Conservation (phyloP, 495 filamentous ascomycete species). For the Xylaria sp. region DNA sequence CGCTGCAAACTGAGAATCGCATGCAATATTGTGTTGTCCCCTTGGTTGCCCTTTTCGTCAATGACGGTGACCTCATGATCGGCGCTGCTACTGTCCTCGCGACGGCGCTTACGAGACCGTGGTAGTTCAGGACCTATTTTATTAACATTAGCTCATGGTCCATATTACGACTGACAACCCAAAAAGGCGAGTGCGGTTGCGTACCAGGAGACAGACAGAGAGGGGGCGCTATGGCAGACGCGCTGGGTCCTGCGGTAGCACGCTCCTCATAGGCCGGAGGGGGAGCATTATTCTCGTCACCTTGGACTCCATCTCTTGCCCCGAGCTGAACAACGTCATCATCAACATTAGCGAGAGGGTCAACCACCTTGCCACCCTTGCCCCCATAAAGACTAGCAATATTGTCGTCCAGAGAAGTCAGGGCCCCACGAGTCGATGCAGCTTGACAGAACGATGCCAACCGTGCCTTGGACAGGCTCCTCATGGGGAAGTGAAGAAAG, state of each 20-base stretch:
- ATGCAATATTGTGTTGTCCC: background rate
- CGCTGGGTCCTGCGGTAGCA: background rate
- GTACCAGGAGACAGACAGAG: conserved; percentile 7
- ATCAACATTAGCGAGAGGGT: background rate
- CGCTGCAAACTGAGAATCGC: conserved; percentile 11
- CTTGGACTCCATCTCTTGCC: background rate
- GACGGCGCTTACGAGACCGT: conserved; percentile 4
- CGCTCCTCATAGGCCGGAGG: conserved; percentile 14
- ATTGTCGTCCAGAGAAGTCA: background rate
- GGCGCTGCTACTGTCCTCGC: background rate
- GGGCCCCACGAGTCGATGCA: background rate
- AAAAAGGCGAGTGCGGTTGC: background rate
- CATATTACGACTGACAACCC: no score
- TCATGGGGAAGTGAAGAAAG: conserved; percentile 15
- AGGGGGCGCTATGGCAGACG: background rate
- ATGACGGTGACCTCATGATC: background rate
- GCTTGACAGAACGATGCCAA: conserved; percentile 12
- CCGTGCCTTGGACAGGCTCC: conserved; percentile 3
- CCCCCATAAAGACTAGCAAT: conserved; percentile 19
- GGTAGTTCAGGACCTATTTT: background rate
- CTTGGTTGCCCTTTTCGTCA: background rate
- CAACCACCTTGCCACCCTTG: conserved; percentile 19
- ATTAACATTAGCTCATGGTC: background rate
- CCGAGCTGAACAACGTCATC: background rate
- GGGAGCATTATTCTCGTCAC: background rate